These are phyloP conservation scores for Aquilaria agallochum DNA, from an alignment of 441 rosid genomes.

Conservation along the genomic window DNA sequence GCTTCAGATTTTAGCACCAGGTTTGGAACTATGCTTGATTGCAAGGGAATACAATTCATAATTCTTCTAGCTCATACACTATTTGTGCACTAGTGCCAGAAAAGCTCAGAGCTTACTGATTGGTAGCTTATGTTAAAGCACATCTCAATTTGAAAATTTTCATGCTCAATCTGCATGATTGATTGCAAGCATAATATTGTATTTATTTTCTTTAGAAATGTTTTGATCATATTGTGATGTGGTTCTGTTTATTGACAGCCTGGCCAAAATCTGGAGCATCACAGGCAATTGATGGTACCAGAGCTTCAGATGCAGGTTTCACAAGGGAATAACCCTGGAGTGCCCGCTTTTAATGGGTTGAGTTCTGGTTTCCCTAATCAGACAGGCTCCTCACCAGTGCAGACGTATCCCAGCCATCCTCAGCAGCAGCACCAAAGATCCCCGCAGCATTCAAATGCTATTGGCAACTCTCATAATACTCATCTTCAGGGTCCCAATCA, in stretches of 20 bases:
- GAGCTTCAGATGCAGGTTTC: slow-evolving; percentile 75
- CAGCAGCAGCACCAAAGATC: slow-evolving; percentile 77
- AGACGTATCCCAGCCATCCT: slow-evolving; percentile 65
- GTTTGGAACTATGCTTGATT: too few relatives aligned
- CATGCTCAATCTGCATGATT: too few relatives aligned
- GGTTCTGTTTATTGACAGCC: slow-evolving; percentile 29
- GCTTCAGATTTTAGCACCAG: too few relatives aligned
- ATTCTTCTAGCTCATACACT: too few relatives aligned
- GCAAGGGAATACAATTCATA: too few relatives aligned
- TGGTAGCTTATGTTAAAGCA: too few relatives aligned
- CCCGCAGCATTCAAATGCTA: slow-evolving; percentile 62
- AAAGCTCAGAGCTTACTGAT: too few relatives aligned
- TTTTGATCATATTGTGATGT: too few relatives aligned
- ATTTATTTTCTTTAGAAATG: too few relatives aligned
- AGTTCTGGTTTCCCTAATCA: slow-evolving; percentile 72
- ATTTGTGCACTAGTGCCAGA: too few relatives aligned
- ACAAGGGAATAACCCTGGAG: slow-evolving; percentile 67
- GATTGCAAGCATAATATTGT: too few relatives aligned
- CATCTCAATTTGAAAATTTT: too few relatives aligned
- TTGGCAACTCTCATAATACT: slow-evolving; percentile 51
- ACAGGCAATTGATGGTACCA: slow-evolving; percentile 54
- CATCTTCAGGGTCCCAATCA: slow-evolving; percentile 74
- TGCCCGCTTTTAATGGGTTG: slow-evolving; percentile 64
- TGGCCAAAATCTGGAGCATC: slow-evolving; percentile 54
- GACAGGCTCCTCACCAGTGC: slow-evolving; percentile 61